Evolutionary conservation across 768 basidiomycete species (phyloP), one percentile per base, ranked within the genome.

Genomic region (Neoboletus brunneissimus): DNA sequence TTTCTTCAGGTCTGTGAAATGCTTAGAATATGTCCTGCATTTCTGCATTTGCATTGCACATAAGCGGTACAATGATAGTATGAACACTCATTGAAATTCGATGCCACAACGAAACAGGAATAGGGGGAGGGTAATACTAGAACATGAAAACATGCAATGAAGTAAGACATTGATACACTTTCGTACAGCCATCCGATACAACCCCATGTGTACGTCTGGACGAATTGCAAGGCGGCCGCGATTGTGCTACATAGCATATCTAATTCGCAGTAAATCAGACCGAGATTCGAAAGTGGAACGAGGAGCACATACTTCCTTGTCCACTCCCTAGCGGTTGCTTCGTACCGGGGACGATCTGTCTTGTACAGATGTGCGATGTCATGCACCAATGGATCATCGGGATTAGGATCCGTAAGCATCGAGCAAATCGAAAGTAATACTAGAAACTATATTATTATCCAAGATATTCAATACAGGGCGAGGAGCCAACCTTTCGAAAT

Each of bases 311-410:
- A 98, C 95, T 98, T 98, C 85, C 96, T 88, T 74, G 96, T 96
- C 96, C 96, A 99, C 81, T 99, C 97, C 77, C 94, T 82, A 27
- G 97, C 97, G 34, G 94, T 98, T 58, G 94, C 91, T 77, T 98
- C 97, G 72, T 99, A 99, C 67, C 95, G 87, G 61, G 91, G 78
- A 65, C 96, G 86, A 77, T 99, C 97, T 37, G 95, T 98, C 93
- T 98, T 99, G 87, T 99, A 99, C 64, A 98, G 76, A 75, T 96
- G 93, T 54, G 97, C 97, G 62, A 98, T 98, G 70, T 99, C 97
- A 52, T 97, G 97, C 48, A 98, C 96, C 74, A 98, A 80, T 4
- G 97, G 97, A 70, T 99, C 97, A 75, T 99, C 97, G 53, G 96
- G 96, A 77, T 98, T 99, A 61, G 97, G 97, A 73, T 99, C 97